Base-by-base conservation (phyloP, 371 early-diverging fungal genomes). In the Zychaea mexicana region DNA sequence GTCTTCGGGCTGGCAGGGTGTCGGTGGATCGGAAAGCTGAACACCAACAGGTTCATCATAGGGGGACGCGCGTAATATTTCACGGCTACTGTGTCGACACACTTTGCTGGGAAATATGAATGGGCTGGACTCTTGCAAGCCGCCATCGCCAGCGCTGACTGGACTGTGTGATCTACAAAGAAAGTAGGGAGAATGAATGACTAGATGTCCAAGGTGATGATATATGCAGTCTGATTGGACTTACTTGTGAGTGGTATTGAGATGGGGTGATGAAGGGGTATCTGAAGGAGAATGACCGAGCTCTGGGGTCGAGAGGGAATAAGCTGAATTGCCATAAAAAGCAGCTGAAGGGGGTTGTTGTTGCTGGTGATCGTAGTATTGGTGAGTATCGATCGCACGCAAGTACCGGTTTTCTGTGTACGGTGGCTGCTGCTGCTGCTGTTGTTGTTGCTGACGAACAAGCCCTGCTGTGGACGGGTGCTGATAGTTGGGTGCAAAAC, bases 281-380 rank as follows among this genome's bases (percentile, higher is more conserved):
- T 65, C 67, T 17, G 70, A 69, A 10, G 80, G 80, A 21, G 80
- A 79, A 42, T 71, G 62, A 33, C 77, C 80, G n/a, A 79, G 39
- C 47, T 79, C 80, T 26, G 77, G 80, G 13, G 80, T 77, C 7
- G 74, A 70, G 28, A 71, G 54, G 2, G 70, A 60, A 31, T 47
- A 63, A 4, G 47, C 12, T 10, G 55, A 24, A 36, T 66, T 58
- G 15, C 61, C 38, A 60, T 66, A 70, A 9, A 60, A 21, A n/a
- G 52, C 24, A 6, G 28, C 36, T 22, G 31, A 13, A 10, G 52
- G 12, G 33, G 33, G 33, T 33, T 5, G 33, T 33, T 33, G 52
- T 52, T 22, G 52, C 17, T 52, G 53, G 24, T 62, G 62, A 10
- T 63, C 38, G 42, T 45, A 54, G 10, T 60, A 30, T 39, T 45